Conservation (phyloP, 495 filamentous ascomycete species). For the Penicillium subrubescens region DNA sequence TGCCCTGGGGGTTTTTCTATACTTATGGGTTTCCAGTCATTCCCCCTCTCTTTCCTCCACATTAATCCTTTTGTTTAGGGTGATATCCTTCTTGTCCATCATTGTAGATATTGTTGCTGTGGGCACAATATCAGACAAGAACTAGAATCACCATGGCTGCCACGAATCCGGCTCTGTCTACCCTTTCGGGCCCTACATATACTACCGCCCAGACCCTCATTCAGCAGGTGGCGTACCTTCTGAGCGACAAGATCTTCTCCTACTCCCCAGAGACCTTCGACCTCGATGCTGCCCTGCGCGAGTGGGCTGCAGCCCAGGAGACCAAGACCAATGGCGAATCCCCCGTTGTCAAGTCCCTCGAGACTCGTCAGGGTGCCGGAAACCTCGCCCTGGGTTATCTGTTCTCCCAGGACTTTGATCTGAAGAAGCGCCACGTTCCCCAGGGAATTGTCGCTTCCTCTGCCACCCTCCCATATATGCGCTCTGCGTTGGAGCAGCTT, state of each 20-base stretch:
- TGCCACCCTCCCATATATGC: slow-evolving; percentile 76
- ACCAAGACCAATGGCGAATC: slow-evolving; percentile 79
- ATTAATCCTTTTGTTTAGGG: slow-evolving; percentile 19
- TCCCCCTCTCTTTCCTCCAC: slow-evolving; percentile 27
- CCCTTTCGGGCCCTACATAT: slow-evolving; percentile 87
- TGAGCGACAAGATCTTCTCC: slow-evolving; percentile 95
- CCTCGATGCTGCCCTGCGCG: slow-evolving; percentile 75
- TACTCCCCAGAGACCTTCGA: slow-evolving; percentile 94
- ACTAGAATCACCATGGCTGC: slow-evolving; percentile 40
- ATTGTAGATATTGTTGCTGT: slow-evolving; percentile 26
- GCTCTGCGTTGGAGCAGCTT: slow-evolving; percentile 84
- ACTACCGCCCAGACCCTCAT: slow-evolving; percentile 86
- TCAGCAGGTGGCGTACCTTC: slow-evolving; percentile 90
- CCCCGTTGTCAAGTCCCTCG: slow-evolving; percentile 75
- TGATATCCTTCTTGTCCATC: slow-evolving; percentile 29
- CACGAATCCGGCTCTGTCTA: slow-evolving; percentile 45
- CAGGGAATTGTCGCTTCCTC: slow-evolving; percentile 88
- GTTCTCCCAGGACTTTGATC: slow-evolving; percentile 92
- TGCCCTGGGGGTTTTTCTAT: slow-evolving; percentile 40
- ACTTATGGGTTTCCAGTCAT: slow-evolving; percentile 19
- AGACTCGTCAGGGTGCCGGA: slow-evolving; percentile 87
- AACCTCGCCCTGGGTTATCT: slow-evolving; percentile 94
- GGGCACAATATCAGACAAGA: slow-evolving; percentile 34
- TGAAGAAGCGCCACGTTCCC: slow-evolving; percentile 86
- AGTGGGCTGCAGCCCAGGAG: slow-evolving; percentile 68